phyloP scores from a whole-genome alignment of 2,329 filamentous ascomycete genomes.

The Dothideomycetes sp. region DNA sequence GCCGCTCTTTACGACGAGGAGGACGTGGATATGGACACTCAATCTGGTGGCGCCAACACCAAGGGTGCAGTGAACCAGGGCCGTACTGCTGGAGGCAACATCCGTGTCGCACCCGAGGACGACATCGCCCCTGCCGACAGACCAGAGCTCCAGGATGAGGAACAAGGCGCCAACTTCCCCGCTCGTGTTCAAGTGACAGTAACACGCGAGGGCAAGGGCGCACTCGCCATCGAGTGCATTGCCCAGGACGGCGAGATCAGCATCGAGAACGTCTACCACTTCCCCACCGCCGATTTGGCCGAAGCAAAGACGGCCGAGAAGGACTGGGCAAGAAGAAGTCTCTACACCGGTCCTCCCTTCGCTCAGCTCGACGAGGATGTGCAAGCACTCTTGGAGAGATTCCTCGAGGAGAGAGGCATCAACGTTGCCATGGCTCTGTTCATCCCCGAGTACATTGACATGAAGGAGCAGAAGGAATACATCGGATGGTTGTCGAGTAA shows the following conservation, averaged over 20 bases:
- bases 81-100: conserved; percentile 40
- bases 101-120: conserved; percentile 49
- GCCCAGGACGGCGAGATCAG: conserved; percentile 79
- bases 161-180: conserved; percentile 56
- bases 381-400: conserved; percentile 83
- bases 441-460: conserved; percentile 90
- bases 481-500: conserved; percentile 71
- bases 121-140: conserved; percentile 48
- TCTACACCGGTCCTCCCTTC: conserved; percentile 89
- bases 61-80: conserved; percentile 49
- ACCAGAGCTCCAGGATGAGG: conserved; percentile 48
- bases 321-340: conserved; percentile 63
- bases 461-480: conserved; percentile 99
- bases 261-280: conserved; percentile 87
- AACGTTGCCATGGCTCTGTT: conserved; percentile 80
- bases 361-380: conserved; percentile 92
- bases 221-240: conserved; percentile 75
- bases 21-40: conserved; percentile 32
- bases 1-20: conserved; percentile 26
- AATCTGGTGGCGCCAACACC: conserved; percentile 48
- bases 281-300: conserved; percentile 66
- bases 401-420: conserved; percentile 89
- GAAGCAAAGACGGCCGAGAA: conserved; percentile 59
- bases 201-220: conserved; percentile 78
- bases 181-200: conserved; percentile 78